These are phyloP conservation scores for Penicillium verrucosum DNA, from an alignment of 2,329 filamentous ascomycete genomes.

Conservation along the genomic window DNA sequence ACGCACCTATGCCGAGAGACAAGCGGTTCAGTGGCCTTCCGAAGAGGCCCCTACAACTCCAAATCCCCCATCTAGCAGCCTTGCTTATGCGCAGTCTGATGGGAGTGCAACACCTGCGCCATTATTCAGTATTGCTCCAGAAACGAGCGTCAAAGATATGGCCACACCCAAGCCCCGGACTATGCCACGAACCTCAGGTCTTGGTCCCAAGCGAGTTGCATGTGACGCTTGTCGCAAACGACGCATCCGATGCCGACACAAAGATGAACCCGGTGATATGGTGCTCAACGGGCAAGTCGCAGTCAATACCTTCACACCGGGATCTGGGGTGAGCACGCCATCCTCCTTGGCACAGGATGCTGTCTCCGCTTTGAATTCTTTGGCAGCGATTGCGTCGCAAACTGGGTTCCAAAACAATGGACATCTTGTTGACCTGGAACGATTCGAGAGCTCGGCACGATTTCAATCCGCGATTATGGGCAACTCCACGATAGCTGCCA, in stretches of 20 bases:
- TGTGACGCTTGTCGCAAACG: slow-evolving; percentile 62
- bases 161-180: slow-evolving; percentile 37
- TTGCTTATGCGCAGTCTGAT: slow-evolving; percentile 18
- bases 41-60: slow-evolving; percentile 24
- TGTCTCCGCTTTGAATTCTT: slow-evolving; percentile 38
- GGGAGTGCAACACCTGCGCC: slow-evolving; percentile 26
- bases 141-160: slow-evolving; percentile 28
- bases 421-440: slow-evolving; percentile 26
- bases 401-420: slow-evolving; percentile 31
- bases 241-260: slow-evolving; percentile 62
- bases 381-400: slow-evolving; percentile 39
- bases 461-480: slow-evolving; percentile 27
- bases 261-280: slow-evolving; percentile 48
- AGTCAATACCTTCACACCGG: slow-evolving; percentile 30
- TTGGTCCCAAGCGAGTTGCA: slow-evolving; percentile 58
- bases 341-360: slow-evolving; percentile 38
- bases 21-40: slow-evolving; percentile 36
- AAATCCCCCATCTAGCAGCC: slow-evolving; percentile 13
- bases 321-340: slow-evolving; percentile 28
- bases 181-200: slow-evolving; percentile 55
- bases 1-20: slow-evolving; percentile 41
- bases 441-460: slow-evolving; percentile 28
- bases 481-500: slow-evolving; percentile 25
- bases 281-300: slow-evolving; percentile 28
- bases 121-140: slow-evolving; percentile 14